Percentiles rank a stretch among this genome's conserved stretches.
Evolutionary conservation across 768 basidiomycete species (phyloP).

Genomic region (Tylopilus intermedius): DNA sequence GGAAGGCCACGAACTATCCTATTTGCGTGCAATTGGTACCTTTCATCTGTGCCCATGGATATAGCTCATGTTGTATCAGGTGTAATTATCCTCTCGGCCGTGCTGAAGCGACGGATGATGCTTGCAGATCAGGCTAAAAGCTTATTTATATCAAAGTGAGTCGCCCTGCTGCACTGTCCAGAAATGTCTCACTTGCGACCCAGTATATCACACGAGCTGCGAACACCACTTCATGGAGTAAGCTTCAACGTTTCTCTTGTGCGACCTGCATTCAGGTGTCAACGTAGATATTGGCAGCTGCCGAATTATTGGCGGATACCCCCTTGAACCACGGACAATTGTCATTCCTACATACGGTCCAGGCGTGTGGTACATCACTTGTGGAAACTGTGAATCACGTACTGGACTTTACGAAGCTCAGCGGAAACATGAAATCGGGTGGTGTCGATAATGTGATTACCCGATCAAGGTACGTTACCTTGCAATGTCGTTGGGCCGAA

Average conservation of each 20-base stretch:
- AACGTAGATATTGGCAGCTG: slow-evolving; percentile 77
- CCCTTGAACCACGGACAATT: slow-evolving; percentile 73
- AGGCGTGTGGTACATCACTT: slow-evolving; percentile 91
- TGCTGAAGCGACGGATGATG: slow-evolving; percentile 88
- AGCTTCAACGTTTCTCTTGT: slow-evolving; percentile 18
- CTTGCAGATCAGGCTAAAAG: slow-evolving; percentile 93
- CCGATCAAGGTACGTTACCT: slow-evolving; percentile 50
- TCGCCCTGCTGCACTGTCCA: not conserved
- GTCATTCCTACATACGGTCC: slow-evolving; percentile 88
- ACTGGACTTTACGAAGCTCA: slow-evolving; percentile 91
- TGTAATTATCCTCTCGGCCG: slow-evolving; percentile 90
- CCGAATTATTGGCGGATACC: slow-evolving; percentile 85
- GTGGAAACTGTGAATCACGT: slow-evolving; percentile 98
- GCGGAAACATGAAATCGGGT: slow-evolving; percentile 76
- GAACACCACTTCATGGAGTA: slow-evolving; percentile 89
- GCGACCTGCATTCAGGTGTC: not conserved
- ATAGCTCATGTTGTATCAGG: slow-evolving; percentile 35
- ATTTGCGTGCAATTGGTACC: slow-evolving; percentile 81
- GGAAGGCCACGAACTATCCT: slow-evolving; percentile 87
- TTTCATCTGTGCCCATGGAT: not conserved
- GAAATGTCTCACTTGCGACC: slow-evolving; percentile 6
- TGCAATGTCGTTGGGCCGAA: not conserved
- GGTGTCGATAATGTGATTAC: slow-evolving; percentile 74
- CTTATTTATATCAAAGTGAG: slow-evolving; percentile 86
- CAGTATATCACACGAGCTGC: slow-evolving; percentile 86